Base-by-base conservation (phyloP, 371 early-diverging fungal genomes). In the Apophysomyces elegans region DNA sequence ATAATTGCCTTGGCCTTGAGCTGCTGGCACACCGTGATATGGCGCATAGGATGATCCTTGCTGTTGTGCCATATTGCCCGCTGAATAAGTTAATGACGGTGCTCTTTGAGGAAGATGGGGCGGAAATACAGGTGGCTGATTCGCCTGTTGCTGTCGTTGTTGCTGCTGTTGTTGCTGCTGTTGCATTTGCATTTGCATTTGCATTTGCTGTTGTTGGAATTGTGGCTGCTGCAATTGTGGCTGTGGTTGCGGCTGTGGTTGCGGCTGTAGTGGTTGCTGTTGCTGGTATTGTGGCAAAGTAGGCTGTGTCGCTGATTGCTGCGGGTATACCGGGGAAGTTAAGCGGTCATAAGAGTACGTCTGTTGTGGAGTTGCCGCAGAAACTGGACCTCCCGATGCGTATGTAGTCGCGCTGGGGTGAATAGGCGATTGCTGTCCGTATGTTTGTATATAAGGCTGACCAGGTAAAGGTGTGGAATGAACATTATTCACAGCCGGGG, bases 361-460 rank as follows among this genome's bases (percentile, higher is more conserved):
- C 57, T 44, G 45, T 13, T 63, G 63, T 13, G 59, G 38, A 13
- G 60, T 38, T 11, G 56, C 39, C 14, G 64, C 62, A 56, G 60
- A 71, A 0, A 69, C 72, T 57, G 75, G 74, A 71, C 61, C 70
- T 18, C 67, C 63, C 45, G 65, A 70, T 26, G 69, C 69, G 35
- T 64, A 69, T 14, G 61, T 65, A 36, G 65, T 43, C n/a, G 35
- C 16, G 21, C 14, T 32, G 35, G 38, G 56, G 35, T 56, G 63
- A 14, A 26, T 38, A 32, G 54, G 54, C 54, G 54, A 50, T 21
- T n/a, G 54, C 11, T 50, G 54, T 16, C 54, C 21, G 4, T 61
- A 46, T 32, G 59, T 57, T 26, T 43, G 67, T 36, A 63, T 56
- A 36, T 65, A 65, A 14, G 66, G 65, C 39, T 62, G 72, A 47